Conservation (phyloP, 2,329 filamentous ascomycete genomes). For the Bipolaris victoriae region DNA sequence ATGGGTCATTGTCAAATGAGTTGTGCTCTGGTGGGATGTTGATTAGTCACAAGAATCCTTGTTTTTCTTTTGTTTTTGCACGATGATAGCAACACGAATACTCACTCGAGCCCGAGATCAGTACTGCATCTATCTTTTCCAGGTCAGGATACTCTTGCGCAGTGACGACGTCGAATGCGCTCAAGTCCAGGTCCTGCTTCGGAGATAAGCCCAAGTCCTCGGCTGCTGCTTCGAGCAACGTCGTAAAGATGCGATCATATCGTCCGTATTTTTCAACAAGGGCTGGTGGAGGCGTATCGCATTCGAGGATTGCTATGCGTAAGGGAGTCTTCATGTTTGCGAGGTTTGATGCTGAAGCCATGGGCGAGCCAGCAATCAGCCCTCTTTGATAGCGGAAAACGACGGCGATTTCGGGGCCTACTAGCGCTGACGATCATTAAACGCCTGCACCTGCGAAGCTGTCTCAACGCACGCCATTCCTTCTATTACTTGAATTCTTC, state of each 20-base stretch:
- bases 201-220: constrained; percentile 52
- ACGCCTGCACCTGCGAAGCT: constrained; percentile 8
- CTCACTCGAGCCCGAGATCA: constrained; percentile 75
- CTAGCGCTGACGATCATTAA: constrained; percentile 17
- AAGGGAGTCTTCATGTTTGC: constrained; percentile 54
- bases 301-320: constrained; percentile 86
- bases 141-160: constrained; percentile 73
- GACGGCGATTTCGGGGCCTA: constrained; percentile 23
- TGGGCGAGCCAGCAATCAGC: neutral
- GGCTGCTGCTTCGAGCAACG: constrained; percentile 59
- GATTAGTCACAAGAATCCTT: constrained; percentile 16
- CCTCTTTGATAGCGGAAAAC: constrained; percentile 9
- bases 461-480: neutral
- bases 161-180: constrained; percentile 73
- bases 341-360: neutral
- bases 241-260: constrained; percentile 70
- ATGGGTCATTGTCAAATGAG: constrained; percentile 74
- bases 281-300: constrained; percentile 75
- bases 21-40: constrained; percentile 62
- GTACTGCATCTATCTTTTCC: constrained; percentile 77
- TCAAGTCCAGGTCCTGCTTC: constrained; percentile 61
- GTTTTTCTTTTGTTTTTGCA: neutral
- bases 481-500: neutral
- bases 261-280: constrained; percentile 69
- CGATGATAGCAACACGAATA: neutral